A percentile compares a stretch with the other conserved stretches of the same genome.
Conservation (phyloP, 2,329 filamentous ascomycete genomes). For the Calonectria henricotiae region DNA sequence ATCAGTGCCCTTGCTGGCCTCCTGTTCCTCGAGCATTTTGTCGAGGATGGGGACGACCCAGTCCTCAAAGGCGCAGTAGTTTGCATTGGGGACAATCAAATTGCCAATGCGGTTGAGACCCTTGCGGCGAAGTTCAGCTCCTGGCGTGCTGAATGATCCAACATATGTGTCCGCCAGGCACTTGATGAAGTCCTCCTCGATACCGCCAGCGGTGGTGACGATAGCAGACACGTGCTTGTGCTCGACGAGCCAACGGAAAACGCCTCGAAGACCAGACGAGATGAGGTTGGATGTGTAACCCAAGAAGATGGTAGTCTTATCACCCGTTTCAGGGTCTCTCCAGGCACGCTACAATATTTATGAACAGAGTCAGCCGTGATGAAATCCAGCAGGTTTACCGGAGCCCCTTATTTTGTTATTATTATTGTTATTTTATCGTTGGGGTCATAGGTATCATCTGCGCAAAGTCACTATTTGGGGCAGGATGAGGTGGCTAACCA, state of each 20-base stretch:
- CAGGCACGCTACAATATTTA: slow-evolving; percentile 75
- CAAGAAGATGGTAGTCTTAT: slow-evolving; percentile 93
- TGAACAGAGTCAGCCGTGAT: slow-evolving; percentile 38
- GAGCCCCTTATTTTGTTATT: background rate
- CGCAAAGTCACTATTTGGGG: background rate
- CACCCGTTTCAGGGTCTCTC: slow-evolving; percentile 84
- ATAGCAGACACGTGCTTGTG: slow-evolving; percentile 94
- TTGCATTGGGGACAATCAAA: slow-evolving; percentile 94
- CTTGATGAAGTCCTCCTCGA: slow-evolving; percentile 99
- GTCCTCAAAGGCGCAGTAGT: slow-evolving; percentile 97
- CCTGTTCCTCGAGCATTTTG: slow-evolving; percentile 93
- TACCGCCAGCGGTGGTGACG: slow-evolving; percentile 94
- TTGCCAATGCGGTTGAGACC: slow-evolving; percentile 98
- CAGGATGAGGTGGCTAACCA: slow-evolving; percentile 72
- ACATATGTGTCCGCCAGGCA: slow-evolving; percentile 96
- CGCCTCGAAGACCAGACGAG: slow-evolving; percentile 93
- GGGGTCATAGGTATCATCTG: background rate
- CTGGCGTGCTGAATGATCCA: slow-evolving; percentile 85
- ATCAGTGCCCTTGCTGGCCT: slow-evolving; percentile 80
- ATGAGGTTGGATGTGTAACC: slow-evolving; percentile 99
- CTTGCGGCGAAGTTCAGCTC: slow-evolving; percentile 84
- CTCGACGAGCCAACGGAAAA: slow-evolving; percentile 92
- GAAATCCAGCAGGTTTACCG: background rate
- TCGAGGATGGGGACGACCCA: slow-evolving; percentile 98
- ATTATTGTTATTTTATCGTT: background rate